Conservation (phyloP, 495 filamentous ascomycete genomes). For the Oidiodendron maius region DNA sequence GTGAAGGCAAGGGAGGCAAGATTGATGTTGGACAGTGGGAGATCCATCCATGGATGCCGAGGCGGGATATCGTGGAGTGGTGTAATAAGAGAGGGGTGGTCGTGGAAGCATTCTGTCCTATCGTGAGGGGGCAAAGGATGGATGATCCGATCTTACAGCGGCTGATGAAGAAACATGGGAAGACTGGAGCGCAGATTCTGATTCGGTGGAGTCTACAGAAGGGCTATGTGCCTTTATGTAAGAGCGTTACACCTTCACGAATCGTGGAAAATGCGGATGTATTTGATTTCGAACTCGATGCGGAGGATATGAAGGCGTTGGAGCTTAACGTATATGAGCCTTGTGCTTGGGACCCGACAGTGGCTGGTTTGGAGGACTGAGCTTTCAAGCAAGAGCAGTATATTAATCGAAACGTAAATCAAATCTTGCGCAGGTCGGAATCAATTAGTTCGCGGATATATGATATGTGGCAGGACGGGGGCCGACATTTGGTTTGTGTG, state of each 20-base stretch:
- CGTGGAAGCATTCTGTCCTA: conserved; percentile 74
- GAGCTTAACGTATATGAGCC: conserved; percentile 54
- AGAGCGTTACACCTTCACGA: conserved; percentile 60
- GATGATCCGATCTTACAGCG: conserved; percentile 56
- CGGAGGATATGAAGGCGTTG: conserved; percentile 51
- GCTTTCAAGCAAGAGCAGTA: too few relatives aligned
- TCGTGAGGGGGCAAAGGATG: conserved; percentile 62
- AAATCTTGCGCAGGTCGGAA: too few relatives aligned
- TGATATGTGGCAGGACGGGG: too few relatives aligned
- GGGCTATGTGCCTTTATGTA: conserved; percentile 67
- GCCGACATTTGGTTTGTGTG: neutral
- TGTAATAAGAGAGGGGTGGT: conserved; percentile 60
- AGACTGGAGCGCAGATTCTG: conserved; percentile 72
- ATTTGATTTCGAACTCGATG: conserved; percentile 73
- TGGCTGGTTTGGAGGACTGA: conserved; percentile 4
- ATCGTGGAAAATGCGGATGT: conserved; percentile 73
- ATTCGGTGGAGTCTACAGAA: conserved; percentile 86
- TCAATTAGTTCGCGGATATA: too few relatives aligned
- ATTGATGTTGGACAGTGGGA: conserved; percentile 85
- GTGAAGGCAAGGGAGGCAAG: conserved; percentile 63
- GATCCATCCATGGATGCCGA: conserved; percentile 81
- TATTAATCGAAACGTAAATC: too few relatives aligned
- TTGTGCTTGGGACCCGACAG: conserved; percentile 71
- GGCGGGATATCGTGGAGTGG: conserved; percentile 74
- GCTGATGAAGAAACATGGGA: conserved; percentile 63